A percentile compares a stretch with the other conserved stretches of the same genome.
Conservation (phyloP, 2,329 filamentous ascomycete species). For the Cercospora zeina region DNA sequence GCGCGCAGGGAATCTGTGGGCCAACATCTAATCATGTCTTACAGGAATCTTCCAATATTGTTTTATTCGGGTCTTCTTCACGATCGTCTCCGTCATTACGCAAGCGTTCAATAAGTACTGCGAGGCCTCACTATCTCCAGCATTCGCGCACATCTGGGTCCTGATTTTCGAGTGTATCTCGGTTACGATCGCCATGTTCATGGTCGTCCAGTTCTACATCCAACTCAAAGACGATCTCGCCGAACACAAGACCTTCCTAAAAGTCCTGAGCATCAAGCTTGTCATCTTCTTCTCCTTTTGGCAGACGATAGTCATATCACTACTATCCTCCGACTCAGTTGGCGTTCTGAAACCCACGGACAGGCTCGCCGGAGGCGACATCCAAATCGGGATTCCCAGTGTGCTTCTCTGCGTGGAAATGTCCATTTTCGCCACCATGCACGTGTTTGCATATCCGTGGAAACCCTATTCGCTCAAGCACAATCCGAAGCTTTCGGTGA, state of each 20-base stretch:
- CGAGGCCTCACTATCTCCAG: slow-evolving; percentile 72
- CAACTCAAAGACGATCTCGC: slow-evolving; percentile 70
- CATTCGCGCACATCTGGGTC: slow-evolving; percentile 84
- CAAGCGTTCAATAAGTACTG: slow-evolving; percentile 72
- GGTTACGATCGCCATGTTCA: slow-evolving; percentile 84
- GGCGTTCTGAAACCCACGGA: slow-evolving; percentile 64
- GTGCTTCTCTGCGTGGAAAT: slow-evolving; percentile 81
- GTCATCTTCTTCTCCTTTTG: slow-evolving; percentile 91
- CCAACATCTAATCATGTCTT: slow-evolving; percentile 29
- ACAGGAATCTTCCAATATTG: slow-evolving; percentile 81
- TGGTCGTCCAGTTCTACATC: slow-evolving; percentile 81
- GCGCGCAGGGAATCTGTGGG: background rate
- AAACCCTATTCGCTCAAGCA: slow-evolving; percentile 60
- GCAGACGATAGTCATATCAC: slow-evolving; percentile 67
- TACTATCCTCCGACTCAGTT: slow-evolving; percentile 58
- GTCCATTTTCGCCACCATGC: slow-evolving; percentile 74
- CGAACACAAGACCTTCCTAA: slow-evolving; percentile 71
- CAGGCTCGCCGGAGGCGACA: slow-evolving; percentile 68
- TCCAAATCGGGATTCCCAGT: slow-evolving; percentile 78
- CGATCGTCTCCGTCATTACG: slow-evolving; percentile 71
- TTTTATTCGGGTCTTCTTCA: slow-evolving; percentile 76
- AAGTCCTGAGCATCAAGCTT: slow-evolving; percentile 82
- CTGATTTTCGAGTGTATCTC: slow-evolving; percentile 68
- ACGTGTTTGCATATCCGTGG: slow-evolving; percentile 81
- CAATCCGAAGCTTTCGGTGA: slow-evolving; percentile 33